Percentiles rank a stretch among this genome's conserved stretches.
These are phyloP conservation scores for sunflower (Helianthus annuus) DNA, from an alignment of 129 eudicot genomes.

Conservation along the genomic window HanXRQr2.0-SUNRISE NC_035440.2:56913051-56913550, in stretches of 20 bases:
- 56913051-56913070: too few species aligned
- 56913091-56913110: too few species aligned
- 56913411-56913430: neutral
- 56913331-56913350: neutral
- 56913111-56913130: too few species aligned
- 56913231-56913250: slow-evolving; percentile 14
- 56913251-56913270: slow-evolving; percentile 22
- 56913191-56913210: too few species aligned
- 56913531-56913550: slow-evolving; percentile 22
- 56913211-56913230: slow-evolving; percentile 2
- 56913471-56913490: neutral
- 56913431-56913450: slow-evolving; percentile 14
- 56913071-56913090: too few species aligned
- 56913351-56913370: neutral
- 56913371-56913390: slow-evolving; percentile 10
- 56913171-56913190: too few species aligned
- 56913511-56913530: slow-evolving; percentile 18
- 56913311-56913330: slow-evolving; percentile 18
- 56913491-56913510: slow-evolving; percentile 12
- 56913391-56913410: neutral
- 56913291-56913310: neutral
- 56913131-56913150: too few species aligned
- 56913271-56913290: slow-evolving; percentile 11
- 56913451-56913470: neutral
- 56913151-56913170: too few species aligned